These are phyloP conservation scores for Mycogone perniciosa DNA, from an alignment of 2,329 filamentous ascomycete genomes.

Conservation along the genomic window DNA sequence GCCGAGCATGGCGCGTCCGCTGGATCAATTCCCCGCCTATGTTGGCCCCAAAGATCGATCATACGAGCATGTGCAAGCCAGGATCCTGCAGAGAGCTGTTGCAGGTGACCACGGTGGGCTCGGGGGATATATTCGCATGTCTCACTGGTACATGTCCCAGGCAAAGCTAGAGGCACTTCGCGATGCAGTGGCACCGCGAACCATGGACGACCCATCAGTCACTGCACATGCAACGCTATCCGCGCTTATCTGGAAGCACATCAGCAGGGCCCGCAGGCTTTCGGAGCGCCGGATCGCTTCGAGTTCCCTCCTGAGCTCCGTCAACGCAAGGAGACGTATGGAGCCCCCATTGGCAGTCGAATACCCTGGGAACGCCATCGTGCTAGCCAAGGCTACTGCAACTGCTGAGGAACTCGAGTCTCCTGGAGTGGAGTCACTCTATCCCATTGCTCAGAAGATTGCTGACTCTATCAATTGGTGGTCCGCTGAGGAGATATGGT, in stretches of 20 bases:
- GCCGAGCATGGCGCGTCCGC: slow-evolving; percentile 8
- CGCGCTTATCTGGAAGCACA: slow-evolving; percentile 13
- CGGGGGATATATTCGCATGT: slow-evolving; percentile 9
- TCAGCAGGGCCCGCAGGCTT: slow-evolving; percentile 10
- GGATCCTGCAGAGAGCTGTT: slow-evolving; percentile 10
- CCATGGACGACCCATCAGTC: slow-evolving; percentile 5
- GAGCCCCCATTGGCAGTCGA: slow-evolving; percentile 11
- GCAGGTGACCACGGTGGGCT: slow-evolving; percentile 7
- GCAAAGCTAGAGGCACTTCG: slow-evolving; percentile 8
- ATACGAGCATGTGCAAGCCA: slow-evolving; percentile 10
- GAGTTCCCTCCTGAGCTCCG: slow-evolving; percentile 12
- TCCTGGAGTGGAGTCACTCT: slow-evolving; percentile 5
- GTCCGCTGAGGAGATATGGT: slow-evolving; percentile 11
- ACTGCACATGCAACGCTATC: slow-evolving; percentile 10
- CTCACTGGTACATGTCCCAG: slow-evolving; percentile 9
- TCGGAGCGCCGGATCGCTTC: slow-evolving; percentile 9
- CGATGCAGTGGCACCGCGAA: slow-evolving; percentile 5
- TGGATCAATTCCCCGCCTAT: slow-evolving; percentile 9
- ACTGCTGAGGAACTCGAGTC: slow-evolving; percentile 8
- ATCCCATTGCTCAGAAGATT: slow-evolving; percentile 9
- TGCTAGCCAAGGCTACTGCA: slow-evolving; percentile 7
- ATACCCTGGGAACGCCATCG: slow-evolving; percentile 12
- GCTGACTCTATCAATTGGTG: slow-evolving; percentile 11
- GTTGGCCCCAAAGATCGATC: slow-evolving; percentile 3
- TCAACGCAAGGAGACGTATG: slow-evolving; percentile 12